phyloP scores from a whole-genome alignment of 805 yeast species.

The Tetrapisispora iriomotensis region DNA sequence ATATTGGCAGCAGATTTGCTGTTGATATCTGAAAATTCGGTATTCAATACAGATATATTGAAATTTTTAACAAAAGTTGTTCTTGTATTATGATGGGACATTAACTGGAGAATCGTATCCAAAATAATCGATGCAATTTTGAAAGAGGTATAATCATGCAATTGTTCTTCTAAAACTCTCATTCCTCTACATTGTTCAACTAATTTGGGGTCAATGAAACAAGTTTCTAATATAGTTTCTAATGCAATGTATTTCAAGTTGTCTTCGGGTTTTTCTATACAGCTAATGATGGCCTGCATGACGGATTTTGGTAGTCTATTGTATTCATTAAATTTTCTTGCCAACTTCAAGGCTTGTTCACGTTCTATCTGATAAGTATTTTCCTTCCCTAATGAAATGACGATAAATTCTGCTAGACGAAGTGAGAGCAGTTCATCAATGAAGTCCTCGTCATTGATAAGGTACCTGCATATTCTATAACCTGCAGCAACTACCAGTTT shows the following conservation, averaged over 20 bases:
- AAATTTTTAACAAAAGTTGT: conserved; percentile 39
- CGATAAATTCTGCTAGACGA: conserved; percentile 52
- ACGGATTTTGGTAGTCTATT: conserved; percentile 58
- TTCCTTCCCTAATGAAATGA: conserved; percentile 55
- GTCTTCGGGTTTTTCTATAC: conserved; percentile 49
- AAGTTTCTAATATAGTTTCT: conserved; percentile 49
- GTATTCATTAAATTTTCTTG: conserved; percentile 50
- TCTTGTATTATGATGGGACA: conserved; percentile 25
- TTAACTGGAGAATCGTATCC: conserved; percentile 22
- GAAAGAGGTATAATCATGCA: conserved; percentile 21
- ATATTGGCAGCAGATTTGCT: conserved; percentile 37
- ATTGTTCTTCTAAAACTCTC: conserved; percentile 28
- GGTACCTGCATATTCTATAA: conserved; percentile 59
- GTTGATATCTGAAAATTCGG: conserved; percentile 62
- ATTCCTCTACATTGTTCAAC: conserved; percentile 41
- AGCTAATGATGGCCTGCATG: conserved; percentile 55
- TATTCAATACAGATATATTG: conserved; percentile 52
- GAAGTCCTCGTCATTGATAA: conserved; percentile 46
- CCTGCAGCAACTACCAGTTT: conserved; percentile 66
- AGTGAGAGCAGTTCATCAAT: conserved; percentile 42
- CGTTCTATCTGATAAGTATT: conserved; percentile 49
- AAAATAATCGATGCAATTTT: conserved; percentile 20
- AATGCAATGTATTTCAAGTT: conserved; percentile 41
- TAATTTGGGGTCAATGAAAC: conserved; percentile 36
- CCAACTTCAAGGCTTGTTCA: conserved; percentile 64